Conservation (phyloP, 2,329 filamentous ascomycete genomes). For the Colletotrichum godetiae region DNA sequence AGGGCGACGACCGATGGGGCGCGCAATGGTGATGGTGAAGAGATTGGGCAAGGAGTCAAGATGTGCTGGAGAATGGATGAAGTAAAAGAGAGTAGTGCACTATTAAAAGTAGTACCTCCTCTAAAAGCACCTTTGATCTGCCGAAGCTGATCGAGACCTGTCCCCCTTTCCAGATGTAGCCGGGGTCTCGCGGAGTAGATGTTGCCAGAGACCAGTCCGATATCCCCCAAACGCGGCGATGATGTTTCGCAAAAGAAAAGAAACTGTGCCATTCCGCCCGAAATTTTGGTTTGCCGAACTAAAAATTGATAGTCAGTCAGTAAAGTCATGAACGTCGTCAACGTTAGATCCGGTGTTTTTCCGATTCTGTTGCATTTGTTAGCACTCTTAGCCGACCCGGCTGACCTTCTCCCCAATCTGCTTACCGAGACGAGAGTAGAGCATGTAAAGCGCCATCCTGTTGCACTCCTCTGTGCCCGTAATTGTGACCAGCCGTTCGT, state of each 20-base stretch:
- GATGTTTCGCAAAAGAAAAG: conserved; percentile 31
- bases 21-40: conserved; percentile 27
- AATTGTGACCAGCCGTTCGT: conserved; percentile 96
- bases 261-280: conserved; percentile 35
- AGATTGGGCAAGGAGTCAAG: conserved; percentile 32
- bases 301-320: conserved; percentile 37
- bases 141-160: conserved; percentile 28
- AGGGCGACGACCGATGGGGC: conserved; percentile 17
- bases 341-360: conserved; percentile 56
- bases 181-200: conserved; percentile 18
- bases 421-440: conserved; percentile 93
- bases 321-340: conserved; percentile 36
- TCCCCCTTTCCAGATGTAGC: conserved; percentile 31
- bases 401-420: conserved; percentile 46
- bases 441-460: conserved; percentile 99
- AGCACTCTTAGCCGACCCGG: conserved; percentile 35
- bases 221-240: conserved; percentile 32
- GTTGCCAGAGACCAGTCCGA: conserved; percentile 24
- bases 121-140: conserved; percentile 35
- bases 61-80: conserved; percentile 29
- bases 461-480: conserved; percentile 98
- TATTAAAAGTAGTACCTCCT: conserved; percentile 38
- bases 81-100: conserved; percentile 37
- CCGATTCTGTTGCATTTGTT: conserved; percentile 51
- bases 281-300: conserved; percentile 36